These are phyloP conservation scores for Hagleromyces aurorensis DNA, from an alignment of 805 yeast species.

Conservation along the genomic window DNA sequence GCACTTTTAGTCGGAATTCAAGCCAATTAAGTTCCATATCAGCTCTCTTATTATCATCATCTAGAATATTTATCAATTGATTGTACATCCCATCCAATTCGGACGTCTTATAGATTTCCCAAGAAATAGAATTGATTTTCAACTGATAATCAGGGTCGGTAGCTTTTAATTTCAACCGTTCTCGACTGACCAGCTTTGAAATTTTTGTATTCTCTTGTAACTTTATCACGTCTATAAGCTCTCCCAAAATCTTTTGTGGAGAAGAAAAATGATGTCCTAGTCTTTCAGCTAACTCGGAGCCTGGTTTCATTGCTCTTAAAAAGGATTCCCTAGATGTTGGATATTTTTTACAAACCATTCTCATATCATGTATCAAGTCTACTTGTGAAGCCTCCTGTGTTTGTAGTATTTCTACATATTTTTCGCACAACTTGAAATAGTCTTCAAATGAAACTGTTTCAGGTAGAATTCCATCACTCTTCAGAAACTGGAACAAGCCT, in stretches of 20 bases:
- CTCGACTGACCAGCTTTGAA: conserved; percentile 37
- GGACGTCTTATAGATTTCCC: conserved; percentile 44
- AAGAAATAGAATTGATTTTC: conserved; percentile 32
- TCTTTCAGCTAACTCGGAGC: conserved; percentile 43
- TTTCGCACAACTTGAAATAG: conserved; percentile 38
- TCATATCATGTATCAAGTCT: conserved; percentile 43
- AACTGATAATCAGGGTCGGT: conserved; percentile 36
- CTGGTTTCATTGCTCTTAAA: conserved; percentile 47
- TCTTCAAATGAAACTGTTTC: conserved; percentile 35
- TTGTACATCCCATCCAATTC: conserved; percentile 47
- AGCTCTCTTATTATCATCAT: conserved; percentile 55
- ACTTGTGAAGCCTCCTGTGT: conserved; percentile 39
- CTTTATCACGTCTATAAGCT: conserved; percentile 36
- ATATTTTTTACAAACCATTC: conserved; percentile 36
- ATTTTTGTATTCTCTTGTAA: conserved; percentile 37
- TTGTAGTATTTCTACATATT: conserved; percentile 36
- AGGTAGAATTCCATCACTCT: conserved; percentile 22
- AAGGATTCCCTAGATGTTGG: conserved; percentile 39
- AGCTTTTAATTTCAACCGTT: conserved; percentile 42
- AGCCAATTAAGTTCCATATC: conserved; percentile 53
- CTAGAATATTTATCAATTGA: conserved; percentile 46
- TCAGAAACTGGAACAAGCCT: conserved; percentile 50
- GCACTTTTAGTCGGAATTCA: conserved; percentile 44
- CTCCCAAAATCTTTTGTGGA: conserved; percentile 38
- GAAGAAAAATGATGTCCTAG: conserved; percentile 41